A percentile compares a stretch with the other conserved stretches of the same genome.
These are phyloP conservation scores for Beauveria rudraprayagi DNA, from an alignment of 2,329 filamentous ascomycete genomes.

Conservation along the genomic window DNA sequence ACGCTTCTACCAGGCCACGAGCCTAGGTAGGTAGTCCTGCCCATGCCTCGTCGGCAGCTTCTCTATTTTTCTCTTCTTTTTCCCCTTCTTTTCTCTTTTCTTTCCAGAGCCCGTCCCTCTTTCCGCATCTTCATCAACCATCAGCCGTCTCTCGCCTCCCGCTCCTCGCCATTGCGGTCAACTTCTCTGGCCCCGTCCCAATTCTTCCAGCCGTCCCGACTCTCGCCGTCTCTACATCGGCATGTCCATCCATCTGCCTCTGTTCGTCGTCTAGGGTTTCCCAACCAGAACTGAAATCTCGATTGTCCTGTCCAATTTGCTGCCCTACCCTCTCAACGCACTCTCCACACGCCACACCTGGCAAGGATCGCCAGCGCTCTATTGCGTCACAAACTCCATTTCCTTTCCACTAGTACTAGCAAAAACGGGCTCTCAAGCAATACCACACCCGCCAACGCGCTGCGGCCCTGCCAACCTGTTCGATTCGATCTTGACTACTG, in stretches of 20 bases:
- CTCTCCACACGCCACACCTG: constrained; percentile 7
- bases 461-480: neutral
- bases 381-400: constrained; percentile 11
- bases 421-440: constrained; percentile 5
- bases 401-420: neutral
- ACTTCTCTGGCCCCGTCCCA: neutral
- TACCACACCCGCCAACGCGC: neutral
- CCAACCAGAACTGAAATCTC: constrained; percentile 3
- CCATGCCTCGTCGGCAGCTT: neutral
- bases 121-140: neutral
- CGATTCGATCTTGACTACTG: neutral
- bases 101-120: neutral
- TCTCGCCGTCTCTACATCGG: neutral
- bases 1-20: neutral
- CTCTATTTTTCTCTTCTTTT: neutral
- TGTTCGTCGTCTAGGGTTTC: neutral
- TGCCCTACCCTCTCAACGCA: constrained; percentile 3
- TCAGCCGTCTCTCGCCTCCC: neutral
- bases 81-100: neutral
- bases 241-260: neutral
- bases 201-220: no score
- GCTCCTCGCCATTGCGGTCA: neutral
- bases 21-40: neutral
- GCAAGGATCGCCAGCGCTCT: constrained; percentile 9
- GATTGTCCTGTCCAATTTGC: constrained; percentile 4